Evolutionary conservation across 202 grass and related monocot genomes (phyloP), one percentile per base, ranked within the genome.

Genomic region (Dendrocalamus latiflorus): DNA sequence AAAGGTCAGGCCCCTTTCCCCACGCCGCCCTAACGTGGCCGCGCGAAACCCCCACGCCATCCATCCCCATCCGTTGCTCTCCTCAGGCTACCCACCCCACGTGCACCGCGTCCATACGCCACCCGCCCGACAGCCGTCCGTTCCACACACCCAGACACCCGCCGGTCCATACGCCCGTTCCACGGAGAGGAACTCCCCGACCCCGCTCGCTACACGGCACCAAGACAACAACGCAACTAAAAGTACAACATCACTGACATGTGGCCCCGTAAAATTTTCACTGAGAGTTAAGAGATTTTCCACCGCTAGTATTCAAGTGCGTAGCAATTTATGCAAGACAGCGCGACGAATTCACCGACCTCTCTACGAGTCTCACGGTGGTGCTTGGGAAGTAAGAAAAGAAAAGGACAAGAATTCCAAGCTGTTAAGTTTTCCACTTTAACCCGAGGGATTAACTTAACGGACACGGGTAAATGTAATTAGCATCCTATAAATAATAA

Each of bases 321-420:
- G 78, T 55, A 57, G 81, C 47, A 8, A 63, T 30, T 53, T 14
- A 36, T 30, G 30, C 30, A 30, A 30, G 65, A 80, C 64, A 33
- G 21, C 9, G 47, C 47, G 10, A 74, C 43, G 2, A 22, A 42
- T 18, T 13, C 7, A 25, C 22, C 25, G 22, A 44, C 21, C 11
- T 6, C 43, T 37, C 45, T 42, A 30, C 0, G 30, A 30, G 30
- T 30, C 30, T 55, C 39, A 4, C 30, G 13, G 33, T 14, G 21
- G 36, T 70, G 43, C 83, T 83, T 80, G 68, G 74, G 68, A 69
- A 68, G 58, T 78, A 79, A 79, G 59, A 9, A 68, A 83, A 47
- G 24, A 12, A 54, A 43, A 64, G 22, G 3, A 2, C 11, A 21
- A 26, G 17, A 3, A 28, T 61, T 61, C 11, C 25, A 14, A 28